Percentiles rank a stretch among this genome's conserved stretches.
Conservation (phyloP, 1,139 yeast genomes). For the Geotrichum restrictum region DNA sequence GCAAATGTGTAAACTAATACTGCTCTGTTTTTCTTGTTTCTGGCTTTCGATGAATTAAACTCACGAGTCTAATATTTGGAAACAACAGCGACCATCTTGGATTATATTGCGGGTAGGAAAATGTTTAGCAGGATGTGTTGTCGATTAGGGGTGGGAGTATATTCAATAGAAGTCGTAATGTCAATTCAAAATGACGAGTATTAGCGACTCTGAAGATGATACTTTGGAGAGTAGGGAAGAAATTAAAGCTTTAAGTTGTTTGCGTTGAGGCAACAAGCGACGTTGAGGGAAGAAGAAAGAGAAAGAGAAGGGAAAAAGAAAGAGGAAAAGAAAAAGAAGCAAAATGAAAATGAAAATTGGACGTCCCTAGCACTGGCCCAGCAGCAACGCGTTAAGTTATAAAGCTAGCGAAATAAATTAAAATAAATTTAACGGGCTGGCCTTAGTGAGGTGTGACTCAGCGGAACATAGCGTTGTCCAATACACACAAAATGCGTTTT, state of each 20-base stretch:
- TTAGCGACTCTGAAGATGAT: not conserved
- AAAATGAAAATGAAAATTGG: no score
- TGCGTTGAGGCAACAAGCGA: conserved; percentile 15
- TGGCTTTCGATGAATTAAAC: not conserved
- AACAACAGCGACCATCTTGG: conserved; percentile 10
- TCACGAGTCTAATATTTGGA: conserved; percentile 2
- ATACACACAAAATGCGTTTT: no score
- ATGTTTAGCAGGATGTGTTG: not conserved
- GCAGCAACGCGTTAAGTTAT: no score
- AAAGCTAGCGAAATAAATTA: no score
- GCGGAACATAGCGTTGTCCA: no score
- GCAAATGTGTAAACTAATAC: no score
- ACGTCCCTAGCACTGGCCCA: no score
- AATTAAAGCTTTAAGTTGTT: not conserved
- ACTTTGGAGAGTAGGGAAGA: conserved; percentile 1
- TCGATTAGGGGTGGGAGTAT: conserved; percentile 3
- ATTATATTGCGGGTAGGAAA: not conserved
- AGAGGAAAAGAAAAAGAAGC: not conserved
- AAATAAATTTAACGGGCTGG: no score
- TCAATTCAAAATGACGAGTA: conserved; percentile 8
- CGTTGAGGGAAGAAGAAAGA: not conserved
- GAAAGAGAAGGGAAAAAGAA: not conserved
- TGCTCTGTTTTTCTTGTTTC: no score
- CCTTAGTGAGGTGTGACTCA: no score
- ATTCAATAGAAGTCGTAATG: not conserved